Evolutionary conservation across 1,284 basidiomycete species (phyloP), one percentile per base, ranked within the genome.

Genomic region (Papiliotrema laurentii): DNA sequence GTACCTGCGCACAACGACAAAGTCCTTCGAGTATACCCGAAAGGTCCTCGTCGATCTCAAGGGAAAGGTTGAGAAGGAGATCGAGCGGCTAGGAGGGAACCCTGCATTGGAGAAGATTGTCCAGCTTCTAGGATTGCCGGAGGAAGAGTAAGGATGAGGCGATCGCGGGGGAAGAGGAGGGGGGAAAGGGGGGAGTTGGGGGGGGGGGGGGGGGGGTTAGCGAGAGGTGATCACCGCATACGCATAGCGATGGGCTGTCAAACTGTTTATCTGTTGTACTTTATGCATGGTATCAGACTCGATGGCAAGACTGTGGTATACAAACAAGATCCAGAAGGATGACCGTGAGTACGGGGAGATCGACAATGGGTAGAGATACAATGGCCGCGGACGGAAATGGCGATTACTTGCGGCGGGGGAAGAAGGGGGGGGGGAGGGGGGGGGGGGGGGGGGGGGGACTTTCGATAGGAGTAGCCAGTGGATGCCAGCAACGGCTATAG

Each of bases 11-110:
- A 66, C 80, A n/a, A 72, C 79, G 25, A 90, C 87, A 0, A 78
- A 81, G 50, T 87, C 86, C 0, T 89, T 90, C 59, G 81, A 80
- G 1, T 89, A 89, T 63, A 89, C 87, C 0, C 73, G 81, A 1
- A 55, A 69, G 0, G 86, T 89, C 0, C 71, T 89, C 40, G 59
- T 66, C 5, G 76, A 72, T 1, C 72, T 89, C 3, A 81, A 84
- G 14, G 37, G 27, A 25, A 71, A 72, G 55, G 61, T 74, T 10
- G 39, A 59, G 37, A 63, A 59, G n/a, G 72, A 75, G 57, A 54
- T 75, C 9, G 31, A 33, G n/a, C 46, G 55, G 16, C 43, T 75
- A 21, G 71, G 72, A 1, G 72, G 71, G 24, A 75, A 75, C 49
- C 44, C 25, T 38, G 47, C 47, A 31, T 49, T 75, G 51, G 68